Conservation (phyloP, 257 asterid genomes). For the Mentha longifolia region DNA sequence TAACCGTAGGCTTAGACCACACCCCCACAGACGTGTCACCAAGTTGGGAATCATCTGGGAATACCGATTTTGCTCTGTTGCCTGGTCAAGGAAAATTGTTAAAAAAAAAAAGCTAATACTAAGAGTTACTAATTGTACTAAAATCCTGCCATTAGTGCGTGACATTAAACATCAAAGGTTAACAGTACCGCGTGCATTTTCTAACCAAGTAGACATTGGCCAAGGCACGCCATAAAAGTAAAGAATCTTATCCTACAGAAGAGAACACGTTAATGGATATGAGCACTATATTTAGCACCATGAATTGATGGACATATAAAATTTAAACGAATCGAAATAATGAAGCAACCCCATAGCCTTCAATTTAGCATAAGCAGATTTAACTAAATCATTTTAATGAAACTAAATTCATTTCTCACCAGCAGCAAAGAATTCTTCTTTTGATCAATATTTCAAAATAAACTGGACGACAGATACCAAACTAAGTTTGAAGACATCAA, state of each 20-base stretch:
- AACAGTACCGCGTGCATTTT: not conserved
- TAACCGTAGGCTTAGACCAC: slow-evolving; percentile 77
- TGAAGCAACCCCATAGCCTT: not conserved
- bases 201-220: slow-evolving; percentile 1
- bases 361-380: too few relatives aligned
- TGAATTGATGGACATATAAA: not conserved
- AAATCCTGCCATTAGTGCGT: too few relatives aligned
- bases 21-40: slow-evolving; percentile 57
- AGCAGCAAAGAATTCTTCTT: not conserved
- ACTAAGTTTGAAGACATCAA: not conserved
- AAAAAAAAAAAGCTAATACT: not conserved
- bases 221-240: slow-evolving; percentile 7
- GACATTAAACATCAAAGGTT: not conserved
- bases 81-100: slow-evolving; percentile 38
- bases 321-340: not conserved
- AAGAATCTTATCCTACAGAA: not conserved
- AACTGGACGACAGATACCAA: slow-evolving; percentile 10
- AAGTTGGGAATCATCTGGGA: slow-evolving; percentile 55
- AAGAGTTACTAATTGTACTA: slow-evolving; percentile 12
- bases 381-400: not conserved
- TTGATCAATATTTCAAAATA: not conserved
- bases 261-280: not conserved
- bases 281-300: not conserved
- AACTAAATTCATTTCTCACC: not conserved
- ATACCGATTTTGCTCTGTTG: slow-evolving; percentile 48